Conservation (phyloP, 495 filamentous ascomycete genomes). For the Hamigera avellanea region DNA sequence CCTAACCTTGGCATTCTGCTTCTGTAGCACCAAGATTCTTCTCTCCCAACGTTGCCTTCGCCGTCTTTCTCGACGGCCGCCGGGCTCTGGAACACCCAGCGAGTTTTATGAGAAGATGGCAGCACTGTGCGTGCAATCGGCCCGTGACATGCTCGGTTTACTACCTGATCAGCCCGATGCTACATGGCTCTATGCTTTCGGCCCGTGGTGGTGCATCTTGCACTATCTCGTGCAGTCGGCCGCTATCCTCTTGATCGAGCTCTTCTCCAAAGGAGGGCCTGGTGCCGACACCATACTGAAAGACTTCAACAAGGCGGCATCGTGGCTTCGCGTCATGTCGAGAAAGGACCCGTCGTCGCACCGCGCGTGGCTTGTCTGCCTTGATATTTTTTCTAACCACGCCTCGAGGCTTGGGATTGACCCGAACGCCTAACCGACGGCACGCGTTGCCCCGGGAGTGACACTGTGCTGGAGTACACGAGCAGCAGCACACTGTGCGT, state of each 20-base stretch:
- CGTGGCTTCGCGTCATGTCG: constrained; percentile 34
- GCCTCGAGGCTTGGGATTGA: background rate
- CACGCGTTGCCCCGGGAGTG: no score
- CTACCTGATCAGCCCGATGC: constrained; percentile 29
- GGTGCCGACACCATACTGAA: constrained; percentile 25
- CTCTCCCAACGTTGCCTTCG: constrained; percentile 47
- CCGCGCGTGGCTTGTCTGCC: constrained; percentile 34
- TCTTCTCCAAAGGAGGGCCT: constrained; percentile 33
- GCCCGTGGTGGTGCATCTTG: constrained; percentile 51
- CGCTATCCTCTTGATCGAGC: constrained; percentile 42
- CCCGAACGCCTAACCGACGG: no score
- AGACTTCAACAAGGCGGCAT: constrained; percentile 28
- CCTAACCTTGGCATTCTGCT: constrained; percentile 33
- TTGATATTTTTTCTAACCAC: constrained; percentile 9
- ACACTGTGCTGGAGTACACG: no score
- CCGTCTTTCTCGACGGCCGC: constrained; percentile 26
- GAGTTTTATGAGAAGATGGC: constrained; percentile 42
- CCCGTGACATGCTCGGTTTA: constrained; percentile 38
- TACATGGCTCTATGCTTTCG: constrained; percentile 30
- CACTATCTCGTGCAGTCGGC: constrained; percentile 54
- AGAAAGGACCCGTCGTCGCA: constrained; percentile 27
- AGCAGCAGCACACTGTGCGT: no score
- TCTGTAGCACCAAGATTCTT: constrained; percentile 42
- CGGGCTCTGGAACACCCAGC: background rate
- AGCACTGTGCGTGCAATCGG: constrained; percentile 41